These are phyloP conservation scores for Saccharomyces hybrid DNA, from an alignment of 1,139 yeast species.

Conservation along the genomic window DNA sequence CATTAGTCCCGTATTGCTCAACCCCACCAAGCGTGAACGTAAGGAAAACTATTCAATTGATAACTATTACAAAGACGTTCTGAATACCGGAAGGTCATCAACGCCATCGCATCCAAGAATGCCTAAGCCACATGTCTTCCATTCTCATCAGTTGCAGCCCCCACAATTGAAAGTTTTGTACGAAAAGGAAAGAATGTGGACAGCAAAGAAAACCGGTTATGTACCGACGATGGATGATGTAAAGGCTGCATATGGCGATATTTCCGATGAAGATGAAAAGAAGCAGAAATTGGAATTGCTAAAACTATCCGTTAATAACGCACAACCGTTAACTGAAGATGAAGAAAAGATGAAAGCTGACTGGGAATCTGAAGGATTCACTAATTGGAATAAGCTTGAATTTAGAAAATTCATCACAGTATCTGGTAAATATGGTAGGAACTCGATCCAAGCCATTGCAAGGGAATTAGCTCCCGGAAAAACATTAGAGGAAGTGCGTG, in stretches of 20 bases:
- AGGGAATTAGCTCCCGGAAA: constrained; percentile 53
- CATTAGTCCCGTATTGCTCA: constrained; percentile 47
- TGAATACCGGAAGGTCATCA: constrained; percentile 52
- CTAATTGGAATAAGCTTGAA: constrained; percentile 66
- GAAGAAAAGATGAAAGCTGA: constrained; percentile 53
- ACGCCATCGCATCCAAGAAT: constrained; percentile 55
- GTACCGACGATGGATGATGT: constrained; percentile 31
- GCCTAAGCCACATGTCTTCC: constrained; percentile 57
- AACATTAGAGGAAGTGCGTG: constrained; percentile 58
- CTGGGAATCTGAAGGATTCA: constrained; percentile 49
- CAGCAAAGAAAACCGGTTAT: constrained; percentile 31
- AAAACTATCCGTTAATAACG: constrained; percentile 54
- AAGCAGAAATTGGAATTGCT: constrained; percentile 49
- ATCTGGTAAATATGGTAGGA: constrained; percentile 62
- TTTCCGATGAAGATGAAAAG: constrained; percentile 32
- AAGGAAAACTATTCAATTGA: constrained; percentile 74
- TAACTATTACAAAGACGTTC: constrained; percentile 69
- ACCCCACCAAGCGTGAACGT: constrained; percentile 71
- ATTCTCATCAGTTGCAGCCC: constrained; percentile 70
- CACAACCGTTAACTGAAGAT: constrained; percentile 61
- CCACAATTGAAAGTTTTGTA: constrained; percentile 52
- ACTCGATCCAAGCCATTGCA: constrained; percentile 53
- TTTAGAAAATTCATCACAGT: constrained; percentile 58
- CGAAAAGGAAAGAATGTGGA: constrained; percentile 54
- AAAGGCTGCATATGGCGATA: constrained; percentile 36